A percentile compares a stretch with the other conserved stretches of the same genome.
phyloP scores from a whole-genome alignment of 2,329 filamentous ascomycete genomes.

The Exutisphaerella laricina region DNA sequence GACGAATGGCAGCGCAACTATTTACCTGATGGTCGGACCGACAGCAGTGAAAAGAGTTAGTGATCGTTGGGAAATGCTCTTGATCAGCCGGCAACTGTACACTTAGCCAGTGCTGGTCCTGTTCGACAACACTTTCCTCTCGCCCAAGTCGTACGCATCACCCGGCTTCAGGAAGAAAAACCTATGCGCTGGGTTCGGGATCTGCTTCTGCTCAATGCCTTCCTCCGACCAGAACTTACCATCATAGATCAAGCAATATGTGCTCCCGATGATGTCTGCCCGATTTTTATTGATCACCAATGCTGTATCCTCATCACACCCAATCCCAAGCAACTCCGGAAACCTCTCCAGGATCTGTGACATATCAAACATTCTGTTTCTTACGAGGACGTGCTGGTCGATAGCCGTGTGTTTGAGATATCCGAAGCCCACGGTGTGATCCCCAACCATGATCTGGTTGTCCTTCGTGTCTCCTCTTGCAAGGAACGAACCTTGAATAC shows the following conservation, averaged over 20 bases:
- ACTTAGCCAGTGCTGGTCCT: background rate
- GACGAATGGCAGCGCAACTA: no score
- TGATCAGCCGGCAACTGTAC: no score
- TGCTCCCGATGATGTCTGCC: constrained; percentile 18
- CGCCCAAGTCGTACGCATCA: constrained; percentile 19
- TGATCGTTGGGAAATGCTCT: no score
- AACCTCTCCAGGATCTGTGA: constrained; percentile 16
- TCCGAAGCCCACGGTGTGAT: constrained; percentile 22
- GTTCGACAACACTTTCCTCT: constrained; percentile 11
- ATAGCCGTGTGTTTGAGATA: constrained; percentile 21
- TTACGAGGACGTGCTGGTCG: constrained; percentile 22
- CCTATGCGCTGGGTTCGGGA: constrained; percentile 13
- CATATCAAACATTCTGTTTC: constrained; percentile 23
- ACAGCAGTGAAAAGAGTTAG: no score
- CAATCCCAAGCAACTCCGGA: constrained; percentile 20
- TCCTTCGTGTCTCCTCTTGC: constrained; percentile 21
- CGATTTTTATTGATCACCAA: constrained; percentile 19
- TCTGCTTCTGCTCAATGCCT: constrained; percentile 12
- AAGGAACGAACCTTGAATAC: constrained; percentile 21
- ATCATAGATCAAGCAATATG: constrained; percentile 21
- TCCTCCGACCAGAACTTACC: constrained; percentile 21
- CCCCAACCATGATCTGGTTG: constrained; percentile 22
- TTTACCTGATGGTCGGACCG: no score
- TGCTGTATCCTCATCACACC: constrained; percentile 21
- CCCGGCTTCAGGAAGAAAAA: constrained; percentile 21